Evolutionary conservation across 2,329 filamentous ascomycete genomes (phyloP), one percentile per base, ranked within the genome.

Genomic region (Pseudogymnoascus sp.): DNA sequence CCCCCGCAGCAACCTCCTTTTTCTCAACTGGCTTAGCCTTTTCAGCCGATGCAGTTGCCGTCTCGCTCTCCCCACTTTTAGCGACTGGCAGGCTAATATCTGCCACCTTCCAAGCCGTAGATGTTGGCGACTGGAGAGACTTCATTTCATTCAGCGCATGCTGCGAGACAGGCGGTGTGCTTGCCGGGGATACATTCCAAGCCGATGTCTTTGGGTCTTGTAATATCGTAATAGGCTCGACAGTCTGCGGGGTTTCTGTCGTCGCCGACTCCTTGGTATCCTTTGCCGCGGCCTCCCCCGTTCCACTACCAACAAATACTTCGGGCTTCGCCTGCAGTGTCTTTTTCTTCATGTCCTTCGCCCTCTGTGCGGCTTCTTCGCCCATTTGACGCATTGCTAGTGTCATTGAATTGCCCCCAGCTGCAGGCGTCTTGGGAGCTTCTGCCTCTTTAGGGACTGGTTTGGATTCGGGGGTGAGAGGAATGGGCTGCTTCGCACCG

Each of bases 301-400:
- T 64, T 28, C 64, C 67, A 42, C 37, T 64, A 12, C 61, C 62
- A 34, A 25, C 28, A 56, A 56, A 56, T 34, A 56, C 50, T 36
- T 56, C 50, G 3, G 28, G n/a, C 50, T 56, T 56, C 16, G 10
- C n/a, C 16, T 56, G 12, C 28, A 56, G 50, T 34, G 16, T 12
- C 11, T 68, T 71, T 62, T 85, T 77, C 63, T 80, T 80, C 67
- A 81, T 76, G 68, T 86, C 79, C 75, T 87, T 87, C 60, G 85
- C 85, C 74, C 84, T 87, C 69, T 81, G 76, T 0, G 85, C 86
- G 59, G 83, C 86, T 72, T 91, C 88, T 69, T 90, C 82, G 44
- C 84, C 85, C 60, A 86, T 78, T 69, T 80, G 83, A 67, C 78
- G 78, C 59, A 83, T 74, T 1, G 83, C 80, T 11, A 82, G 71